These are phyloP conservation scores for Catunica adiposa DNA, from an alignment of 2,329 filamentous ascomycete genomes.

Conservation along the genomic window DNA sequence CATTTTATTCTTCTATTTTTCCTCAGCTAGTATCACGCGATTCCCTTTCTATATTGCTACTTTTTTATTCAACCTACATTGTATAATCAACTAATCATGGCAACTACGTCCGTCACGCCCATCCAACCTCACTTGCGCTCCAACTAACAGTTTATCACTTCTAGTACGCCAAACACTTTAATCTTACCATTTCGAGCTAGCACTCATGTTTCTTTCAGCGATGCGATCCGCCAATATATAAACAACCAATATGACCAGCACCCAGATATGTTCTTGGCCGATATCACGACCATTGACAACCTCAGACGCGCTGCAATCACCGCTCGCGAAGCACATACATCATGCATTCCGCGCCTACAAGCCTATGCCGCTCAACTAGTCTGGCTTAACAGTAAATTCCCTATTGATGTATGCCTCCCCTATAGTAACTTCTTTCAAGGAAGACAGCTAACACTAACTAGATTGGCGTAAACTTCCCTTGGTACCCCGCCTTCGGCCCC, in stretches of 20 bases:
- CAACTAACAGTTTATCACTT: background rate
- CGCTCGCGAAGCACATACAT: constrained; percentile 72
- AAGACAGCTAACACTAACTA: constrained; percentile 21
- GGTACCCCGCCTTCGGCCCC: constrained; percentile 88
- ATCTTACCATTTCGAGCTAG: constrained; percentile 80
- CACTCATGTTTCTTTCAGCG: constrained; percentile 58
- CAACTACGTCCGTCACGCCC: background rate
- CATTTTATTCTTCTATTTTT: too few species aligned
- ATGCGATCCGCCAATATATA: constrained; percentile 85
- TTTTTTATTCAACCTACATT: background rate
- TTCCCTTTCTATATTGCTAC: too few species aligned
- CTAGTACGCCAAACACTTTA: constrained; percentile 39
- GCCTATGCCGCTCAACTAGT: constrained; percentile 82
- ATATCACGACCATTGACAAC: constrained; percentile 68
- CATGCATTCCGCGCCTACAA: constrained; percentile 75
- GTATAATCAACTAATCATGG: background rate
- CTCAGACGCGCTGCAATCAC: constrained; percentile 76
- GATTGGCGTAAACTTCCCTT: constrained; percentile 90
- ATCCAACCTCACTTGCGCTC: background rate
- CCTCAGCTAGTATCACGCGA: too few species aligned
- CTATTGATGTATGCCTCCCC: constrained; percentile 54
- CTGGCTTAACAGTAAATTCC: constrained; percentile 90
- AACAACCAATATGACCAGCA: constrained; percentile 97
- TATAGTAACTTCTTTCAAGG: background rate
- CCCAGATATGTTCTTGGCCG: constrained; percentile 85